These are phyloP conservation scores for Metschnikowia colocasiae DNA, from an alignment of 805 yeast species.

Conservation along the genomic window DNA sequence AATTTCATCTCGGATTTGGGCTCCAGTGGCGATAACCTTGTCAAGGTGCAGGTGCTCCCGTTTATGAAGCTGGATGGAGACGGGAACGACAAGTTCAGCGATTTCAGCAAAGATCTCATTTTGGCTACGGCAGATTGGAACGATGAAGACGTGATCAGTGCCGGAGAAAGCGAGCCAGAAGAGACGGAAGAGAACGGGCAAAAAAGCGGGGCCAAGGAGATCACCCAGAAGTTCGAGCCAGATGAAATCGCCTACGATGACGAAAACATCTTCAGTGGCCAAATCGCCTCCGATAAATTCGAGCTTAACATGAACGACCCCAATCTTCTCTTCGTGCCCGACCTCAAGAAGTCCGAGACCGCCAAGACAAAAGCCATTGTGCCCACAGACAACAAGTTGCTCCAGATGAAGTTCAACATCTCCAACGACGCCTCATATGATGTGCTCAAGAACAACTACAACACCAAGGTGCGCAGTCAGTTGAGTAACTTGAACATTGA, in stretches of 20 bases:
- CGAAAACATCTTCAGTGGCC: constrained; percentile 73
- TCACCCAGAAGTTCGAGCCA: constrained; percentile 9
- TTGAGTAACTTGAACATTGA: constrained; percentile 88
- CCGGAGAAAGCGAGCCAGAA: constrained; percentile 27
- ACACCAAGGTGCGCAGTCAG: constrained; percentile 87
- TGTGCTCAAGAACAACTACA: constrained; percentile 76
- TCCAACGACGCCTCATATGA: constrained; percentile 90
- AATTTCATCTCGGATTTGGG: constrained; percentile 28
- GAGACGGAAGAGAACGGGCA: not conserved
- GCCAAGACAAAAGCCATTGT: constrained; percentile 32
- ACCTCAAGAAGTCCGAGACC: constrained; percentile 20
- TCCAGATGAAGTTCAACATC: constrained; percentile 66
- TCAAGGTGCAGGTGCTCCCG: constrained; percentile 24
- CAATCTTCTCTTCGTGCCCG: constrained; percentile 61
- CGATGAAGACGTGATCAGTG: constrained; percentile 57
- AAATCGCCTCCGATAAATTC: constrained; percentile 36
- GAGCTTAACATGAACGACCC: constrained; percentile 87
- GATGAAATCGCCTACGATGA: constrained; percentile 54
- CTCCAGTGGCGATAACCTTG: constrained; percentile 17
- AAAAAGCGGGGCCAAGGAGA: not conserved
- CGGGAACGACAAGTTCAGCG: constrained; percentile 36
- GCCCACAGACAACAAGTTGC: constrained; percentile 52
- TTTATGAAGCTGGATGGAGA: constrained; percentile 32
- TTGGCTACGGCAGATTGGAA: constrained; percentile 79
- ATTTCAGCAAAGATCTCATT: constrained; percentile 51